A percentile compares a stretch with the other conserved stretches of the same genome.
Conservation (phyloP, 495 filamentous ascomycete species). For the Articulospora tetracladia region DNA sequence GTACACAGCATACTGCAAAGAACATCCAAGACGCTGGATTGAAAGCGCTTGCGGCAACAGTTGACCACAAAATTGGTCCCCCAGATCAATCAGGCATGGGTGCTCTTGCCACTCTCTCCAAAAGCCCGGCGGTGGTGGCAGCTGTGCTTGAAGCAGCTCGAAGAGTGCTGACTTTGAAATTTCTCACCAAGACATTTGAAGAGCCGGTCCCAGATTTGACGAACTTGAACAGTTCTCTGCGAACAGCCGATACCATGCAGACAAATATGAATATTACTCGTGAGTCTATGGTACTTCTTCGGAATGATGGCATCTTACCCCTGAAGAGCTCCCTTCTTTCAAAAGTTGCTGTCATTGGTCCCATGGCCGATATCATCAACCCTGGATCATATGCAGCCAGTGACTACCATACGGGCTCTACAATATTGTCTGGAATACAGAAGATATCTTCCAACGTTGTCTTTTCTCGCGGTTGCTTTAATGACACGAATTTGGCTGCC, state of each 20-base stretch:
- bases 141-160: neutral
- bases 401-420: neutral
- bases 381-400: neutral
- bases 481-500: neutral
- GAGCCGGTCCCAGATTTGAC: neutral
- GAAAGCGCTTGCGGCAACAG: slow-evolving; percentile 52
- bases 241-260: neutral
- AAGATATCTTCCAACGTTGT: neutral
- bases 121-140: neutral
- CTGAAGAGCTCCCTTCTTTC: neutral
- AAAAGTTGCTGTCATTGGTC: neutral
- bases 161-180: neutral
- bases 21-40: slow-evolving; percentile 16
- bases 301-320: neutral
- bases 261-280: neutral
- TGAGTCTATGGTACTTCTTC: neutral
- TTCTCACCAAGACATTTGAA: neutral
- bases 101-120: neutral
- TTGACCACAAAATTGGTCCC: neutral
- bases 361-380: neutral
- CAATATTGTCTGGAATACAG: neutral
- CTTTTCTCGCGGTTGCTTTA: neutral
- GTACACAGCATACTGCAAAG: slow-evolving; percentile 6
- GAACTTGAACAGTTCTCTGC: neutral
- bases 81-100: neutral